Evolutionary conservation across 768 basidiomycete species (phyloP).

Genomic region (Leccinum subgranulosum): DNA sequence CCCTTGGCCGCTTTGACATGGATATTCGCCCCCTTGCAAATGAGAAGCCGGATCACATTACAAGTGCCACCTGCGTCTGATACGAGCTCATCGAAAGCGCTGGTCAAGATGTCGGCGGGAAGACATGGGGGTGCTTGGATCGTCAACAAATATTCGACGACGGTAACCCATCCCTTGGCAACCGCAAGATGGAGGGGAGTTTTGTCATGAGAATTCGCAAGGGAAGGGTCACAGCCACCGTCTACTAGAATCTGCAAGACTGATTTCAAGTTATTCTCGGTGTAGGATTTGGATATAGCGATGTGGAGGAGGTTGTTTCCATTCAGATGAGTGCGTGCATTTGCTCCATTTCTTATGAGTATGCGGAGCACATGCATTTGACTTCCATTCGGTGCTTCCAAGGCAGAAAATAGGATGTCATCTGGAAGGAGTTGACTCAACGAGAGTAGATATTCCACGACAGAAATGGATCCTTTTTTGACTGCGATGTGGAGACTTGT

Average conservation of each 20-base stretch:
- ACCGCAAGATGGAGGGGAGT: constrained; percentile 7
- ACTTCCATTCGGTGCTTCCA: neutral
- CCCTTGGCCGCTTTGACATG: neutral
- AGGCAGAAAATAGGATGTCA: neutral
- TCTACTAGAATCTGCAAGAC: neutral
- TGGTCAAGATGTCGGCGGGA: neutral
- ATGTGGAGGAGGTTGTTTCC: constrained; percentile 4
- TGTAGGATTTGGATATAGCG: neutral
- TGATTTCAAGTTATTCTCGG: neutral
- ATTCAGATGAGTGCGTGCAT: neutral
- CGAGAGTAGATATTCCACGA: neutral
- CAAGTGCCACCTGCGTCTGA: neutral
- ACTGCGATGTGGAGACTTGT: neutral
- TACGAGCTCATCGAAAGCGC: neutral
- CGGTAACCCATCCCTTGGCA: neutral
- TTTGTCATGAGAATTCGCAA: neutral
- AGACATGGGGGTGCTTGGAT: neutral
- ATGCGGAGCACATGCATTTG: neutral
- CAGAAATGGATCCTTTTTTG: neutral
- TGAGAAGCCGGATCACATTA: neutral
- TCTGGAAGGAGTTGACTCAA: neutral
- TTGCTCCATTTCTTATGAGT: neutral
- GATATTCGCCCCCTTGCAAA: neutral
- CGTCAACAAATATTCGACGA: neutral
- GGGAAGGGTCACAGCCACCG: neutral